Evolutionary conservation across 2,329 filamentous ascomycete genomes (phyloP).

Genomic region (Botrytis porri): DNA sequence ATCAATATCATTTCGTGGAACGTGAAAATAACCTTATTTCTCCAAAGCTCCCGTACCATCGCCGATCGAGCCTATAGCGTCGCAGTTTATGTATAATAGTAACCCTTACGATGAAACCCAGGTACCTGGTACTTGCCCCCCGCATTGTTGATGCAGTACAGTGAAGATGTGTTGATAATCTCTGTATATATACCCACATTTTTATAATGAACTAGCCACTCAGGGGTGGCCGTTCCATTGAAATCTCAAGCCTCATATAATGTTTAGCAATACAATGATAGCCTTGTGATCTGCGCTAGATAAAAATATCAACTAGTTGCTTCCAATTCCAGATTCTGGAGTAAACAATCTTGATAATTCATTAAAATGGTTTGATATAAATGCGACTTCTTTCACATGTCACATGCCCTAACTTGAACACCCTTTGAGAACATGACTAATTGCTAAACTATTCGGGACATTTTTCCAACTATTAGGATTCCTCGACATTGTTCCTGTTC

Average conservation of each 20-base stretch:
- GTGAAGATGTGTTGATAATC: neutral
- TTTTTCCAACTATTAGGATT: neutral
- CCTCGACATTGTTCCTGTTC: neutral
- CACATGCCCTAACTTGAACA: neutral
- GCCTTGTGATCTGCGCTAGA: neutral
- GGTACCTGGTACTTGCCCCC: too few species aligned
- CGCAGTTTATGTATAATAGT: neutral
- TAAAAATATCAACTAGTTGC: neutral
- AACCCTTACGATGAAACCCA: neutral
- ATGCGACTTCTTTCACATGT: neutral
- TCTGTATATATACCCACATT: neutral
- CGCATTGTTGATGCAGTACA: neutral
- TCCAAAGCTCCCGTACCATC: neutral
- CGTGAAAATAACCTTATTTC: neutral
- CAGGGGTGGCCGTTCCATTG: neutral
- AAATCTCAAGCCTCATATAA: too few species aligned
- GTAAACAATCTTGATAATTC: neutral
- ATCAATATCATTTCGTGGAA: neutral
- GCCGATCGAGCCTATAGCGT: neutral
- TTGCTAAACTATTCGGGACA: neutral
- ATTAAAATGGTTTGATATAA: neutral
- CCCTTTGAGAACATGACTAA: too few species aligned
- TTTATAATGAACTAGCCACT: neutral
- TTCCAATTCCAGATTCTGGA: neutral
- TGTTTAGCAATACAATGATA: too few species aligned